Base-by-base conservation (phyloP, 73 alveolate species). In the Stentor roeselii region DNA sequence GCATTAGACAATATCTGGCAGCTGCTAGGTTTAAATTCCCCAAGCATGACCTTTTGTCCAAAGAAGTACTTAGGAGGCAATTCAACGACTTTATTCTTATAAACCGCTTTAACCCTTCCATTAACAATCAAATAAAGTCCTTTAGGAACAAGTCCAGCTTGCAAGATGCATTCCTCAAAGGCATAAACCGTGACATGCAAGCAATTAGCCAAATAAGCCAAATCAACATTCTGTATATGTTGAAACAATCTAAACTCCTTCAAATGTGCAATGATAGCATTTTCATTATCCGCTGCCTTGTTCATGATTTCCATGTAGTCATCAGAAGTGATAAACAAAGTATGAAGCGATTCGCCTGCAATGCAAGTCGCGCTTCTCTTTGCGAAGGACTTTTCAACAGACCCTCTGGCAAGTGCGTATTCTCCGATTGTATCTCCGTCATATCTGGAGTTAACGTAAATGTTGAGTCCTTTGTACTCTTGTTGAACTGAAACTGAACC, bases 401-500 rank as follows among this genome's bases (percentile, higher is more conserved):
- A 27, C 34, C 80, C 80, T 2, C 80, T 67, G 27, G 37, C 80
- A 30, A 67, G 21, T 67, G 80, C 80, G 34, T 67, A 67, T 67
- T 67, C 80, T 30, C 80, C 80, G 11, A 67, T 67, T 21, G 37
- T 32, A 14, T 67, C 80, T 30, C 80, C 80, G 2, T 67, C 80
- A 67, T 67, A 67, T 67, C 80, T 67, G 21, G 80, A 67, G 34
- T 67, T 67, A 67, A 67, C 37, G 2, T 27, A 36, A 21, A 32
- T 27, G 11, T n/a, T 67, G 21, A 32, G 21, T 1, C 37, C 80
- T 11, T 67, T 32, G 37, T 21, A 21, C 2, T 67, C 80, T 67
- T 67, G n/a, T 67, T 67, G 80, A 30, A 67, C 80, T 21, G 80
- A 67, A n/a, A 67, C 80, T 21, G 80, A 67, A 67, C 80, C 80